Base-by-base conservation (phyloP, 306 rosid genomes). In the Rosa chinensis region DNA sequence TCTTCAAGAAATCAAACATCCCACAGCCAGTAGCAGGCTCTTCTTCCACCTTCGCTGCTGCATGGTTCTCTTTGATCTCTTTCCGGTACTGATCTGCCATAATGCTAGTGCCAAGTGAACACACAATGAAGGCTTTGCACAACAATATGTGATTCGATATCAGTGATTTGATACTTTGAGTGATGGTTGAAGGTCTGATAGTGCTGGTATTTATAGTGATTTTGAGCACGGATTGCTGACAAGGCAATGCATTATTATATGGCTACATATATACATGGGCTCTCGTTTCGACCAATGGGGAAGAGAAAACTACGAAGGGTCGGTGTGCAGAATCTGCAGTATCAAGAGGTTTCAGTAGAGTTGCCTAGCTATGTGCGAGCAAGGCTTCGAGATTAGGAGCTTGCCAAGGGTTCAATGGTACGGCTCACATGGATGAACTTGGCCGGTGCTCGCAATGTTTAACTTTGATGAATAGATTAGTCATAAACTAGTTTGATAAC, bases 21-120 rank as follows among this genome's bases (percentile, higher is more conserved):
- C 82, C 77, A 47, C 75, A 77, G 13, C 66, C 82, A 3, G 72
- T 39, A 39, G 80, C 21, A 37, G 70, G 47, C 64, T 81, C 84
- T 70, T 72, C 84, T 55, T 64, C 82, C n/a, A 25, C 74, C 66
- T 80, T 80, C 8, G 50, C 40, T 11, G 55, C 70, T 25, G 47
- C 35, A n/a, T 44, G 71, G 66, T 76, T 72, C 82, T n/a, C 69
- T 59, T 75, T 66, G 78, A 9, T 25, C 42, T 40, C 84, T 40
- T 72, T 72, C 13, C 62, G 78, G 71, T 80, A 78, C 79, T 77
- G 71, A 74, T 84, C 82, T 20, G 82, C 79, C 87, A 80, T 80
- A 58, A 5, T 80, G 76, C 53, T 73, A 67, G 69, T 13, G 68
- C 66, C 56, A 37, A 35, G 49, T 14, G 48, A 53, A 67, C 14